Percentiles rank a stretch among this genome's conserved stretches.
These are phyloP conservation scores for Eucalyptus polybractea DNA, from an alignment of 345 rosid genomes.

Conservation along the genomic window DNA sequence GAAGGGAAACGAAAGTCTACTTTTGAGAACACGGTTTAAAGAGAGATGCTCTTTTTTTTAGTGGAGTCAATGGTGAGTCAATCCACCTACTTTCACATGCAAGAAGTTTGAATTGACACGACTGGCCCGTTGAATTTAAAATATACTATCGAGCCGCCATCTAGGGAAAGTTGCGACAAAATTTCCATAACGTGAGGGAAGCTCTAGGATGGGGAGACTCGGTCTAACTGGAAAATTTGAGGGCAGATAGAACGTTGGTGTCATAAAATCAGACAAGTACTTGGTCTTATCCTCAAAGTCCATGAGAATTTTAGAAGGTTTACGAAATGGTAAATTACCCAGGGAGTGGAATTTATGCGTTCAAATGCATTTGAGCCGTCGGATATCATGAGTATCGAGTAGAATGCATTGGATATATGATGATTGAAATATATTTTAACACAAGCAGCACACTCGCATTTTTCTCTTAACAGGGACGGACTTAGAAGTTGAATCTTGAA, in stretches of 20 bases:
- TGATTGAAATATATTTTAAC: neutral
- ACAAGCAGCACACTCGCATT: neutral
- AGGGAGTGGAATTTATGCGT: neutral
- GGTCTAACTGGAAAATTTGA: neutral
- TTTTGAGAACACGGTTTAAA: neutral
- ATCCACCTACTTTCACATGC: neutral
- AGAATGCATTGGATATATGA: neutral
- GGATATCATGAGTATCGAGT: neutral
- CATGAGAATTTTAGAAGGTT: neutral
- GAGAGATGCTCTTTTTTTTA: neutral
- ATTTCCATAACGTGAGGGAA: neutral
- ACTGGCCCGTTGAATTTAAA: neutral
- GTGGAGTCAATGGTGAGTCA: neutral
- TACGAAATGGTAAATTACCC: neutral
- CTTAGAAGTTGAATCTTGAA: neutral
- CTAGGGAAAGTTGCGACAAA: neutral
- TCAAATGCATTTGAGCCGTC: neutral
- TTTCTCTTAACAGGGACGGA: neutral
- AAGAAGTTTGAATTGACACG: neutral
- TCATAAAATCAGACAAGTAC: neutral
- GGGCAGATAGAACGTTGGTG: neutral
- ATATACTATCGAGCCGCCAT: conserved; percentile 20
- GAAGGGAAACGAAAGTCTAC: neutral
- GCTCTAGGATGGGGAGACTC: neutral
- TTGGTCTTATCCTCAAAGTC: neutral